Evolutionary conservation across 768 basidiomycete genomes (phyloP).

Genomic region (Royoungia palumana): DNA sequence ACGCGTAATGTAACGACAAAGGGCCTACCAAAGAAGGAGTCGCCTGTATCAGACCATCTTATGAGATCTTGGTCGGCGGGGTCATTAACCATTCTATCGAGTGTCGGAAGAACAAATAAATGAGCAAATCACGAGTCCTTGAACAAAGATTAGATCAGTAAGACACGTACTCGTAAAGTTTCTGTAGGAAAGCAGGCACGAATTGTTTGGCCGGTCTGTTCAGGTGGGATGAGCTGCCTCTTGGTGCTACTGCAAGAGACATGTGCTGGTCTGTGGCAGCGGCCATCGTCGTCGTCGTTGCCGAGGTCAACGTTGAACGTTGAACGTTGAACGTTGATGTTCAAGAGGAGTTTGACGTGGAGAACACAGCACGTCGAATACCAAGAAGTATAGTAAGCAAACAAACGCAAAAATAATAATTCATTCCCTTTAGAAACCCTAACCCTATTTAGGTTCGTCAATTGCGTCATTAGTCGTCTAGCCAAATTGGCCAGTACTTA

Average conservation of each 20-base stretch:
- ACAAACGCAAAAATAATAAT: constrained; percentile 19
- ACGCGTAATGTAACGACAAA: not conserved
- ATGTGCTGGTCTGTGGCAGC: constrained; percentile 57
- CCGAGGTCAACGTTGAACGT: constrained; percentile 10
- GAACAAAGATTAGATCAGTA: constrained; percentile 11
- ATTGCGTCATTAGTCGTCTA: constrained; percentile 2
- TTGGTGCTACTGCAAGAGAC: constrained; percentile 47
- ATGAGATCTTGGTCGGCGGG: constrained; percentile 79
- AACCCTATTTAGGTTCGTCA: not conserved
- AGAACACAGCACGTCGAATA: constrained; percentile 20
- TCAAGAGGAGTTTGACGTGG: constrained; percentile 3
- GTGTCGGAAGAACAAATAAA: constrained; percentile 2
- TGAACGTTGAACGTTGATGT: too few relatives aligned
- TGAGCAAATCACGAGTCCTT: constrained; percentile 9
- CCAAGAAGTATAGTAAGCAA: not conserved
- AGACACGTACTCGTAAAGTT: constrained; percentile 75
- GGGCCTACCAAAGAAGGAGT: constrained; percentile 81
- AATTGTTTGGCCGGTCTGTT: constrained; percentile 47
- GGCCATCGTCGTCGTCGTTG: constrained; percentile 19
- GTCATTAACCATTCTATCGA: constrained; percentile 86
- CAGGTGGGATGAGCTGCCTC: constrained; percentile 38
- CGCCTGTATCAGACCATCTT: constrained; percentile 86
- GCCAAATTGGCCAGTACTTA: too few relatives aligned
- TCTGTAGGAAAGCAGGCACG: constrained; percentile 87
- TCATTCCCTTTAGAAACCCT: constrained; percentile 5